phyloP scores from a whole-genome alignment of 2,329 filamentous ascomycete genomes.

The Xylaria sp. region DNA sequence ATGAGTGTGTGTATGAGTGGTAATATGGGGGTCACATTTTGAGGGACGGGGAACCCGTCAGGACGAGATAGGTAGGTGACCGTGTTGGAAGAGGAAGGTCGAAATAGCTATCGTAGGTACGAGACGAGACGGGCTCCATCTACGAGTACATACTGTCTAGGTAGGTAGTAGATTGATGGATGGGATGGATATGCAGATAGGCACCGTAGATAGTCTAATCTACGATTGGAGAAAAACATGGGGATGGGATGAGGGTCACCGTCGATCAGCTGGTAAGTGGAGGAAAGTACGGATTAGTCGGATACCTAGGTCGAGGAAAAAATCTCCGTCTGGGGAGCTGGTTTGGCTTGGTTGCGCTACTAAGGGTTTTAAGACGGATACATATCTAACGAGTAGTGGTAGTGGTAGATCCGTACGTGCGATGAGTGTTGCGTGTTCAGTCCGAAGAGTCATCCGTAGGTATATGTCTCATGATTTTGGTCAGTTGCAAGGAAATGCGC shows the following conservation, averaged over 20 bases:
- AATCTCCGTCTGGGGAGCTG: constrained; percentile 25
- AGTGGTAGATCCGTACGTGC: no score
- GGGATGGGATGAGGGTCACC: constrained; percentile 1
- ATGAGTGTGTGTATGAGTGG: no score
- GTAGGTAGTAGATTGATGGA: neutral
- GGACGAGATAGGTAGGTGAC: no score
- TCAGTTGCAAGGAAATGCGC: constrained; percentile 27
- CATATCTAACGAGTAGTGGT: no score
- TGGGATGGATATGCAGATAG: neutral
- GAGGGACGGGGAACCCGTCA: no score
- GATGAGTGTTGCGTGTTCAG: no score
- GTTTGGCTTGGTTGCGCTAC: constrained; percentile 10
- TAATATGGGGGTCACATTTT: no score
- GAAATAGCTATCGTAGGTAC: no score
- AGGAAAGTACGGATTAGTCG: neutral
- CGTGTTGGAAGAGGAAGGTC: no score
- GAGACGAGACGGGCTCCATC: no score
- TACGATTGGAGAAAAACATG: constrained; percentile 11
- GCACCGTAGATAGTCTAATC: constrained; percentile 3
- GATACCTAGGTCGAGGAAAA: constrained; percentile 2
- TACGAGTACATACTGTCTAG: neutral
- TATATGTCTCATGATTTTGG: constrained; percentile 14
- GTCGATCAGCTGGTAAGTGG: constrained; percentile 19
- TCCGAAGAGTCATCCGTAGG: neutral
- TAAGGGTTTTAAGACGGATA: neutral